Evolutionary conservation across 2,329 filamentous ascomycete species (phyloP).

Genomic region (Aspergillus floridensis): DNA sequence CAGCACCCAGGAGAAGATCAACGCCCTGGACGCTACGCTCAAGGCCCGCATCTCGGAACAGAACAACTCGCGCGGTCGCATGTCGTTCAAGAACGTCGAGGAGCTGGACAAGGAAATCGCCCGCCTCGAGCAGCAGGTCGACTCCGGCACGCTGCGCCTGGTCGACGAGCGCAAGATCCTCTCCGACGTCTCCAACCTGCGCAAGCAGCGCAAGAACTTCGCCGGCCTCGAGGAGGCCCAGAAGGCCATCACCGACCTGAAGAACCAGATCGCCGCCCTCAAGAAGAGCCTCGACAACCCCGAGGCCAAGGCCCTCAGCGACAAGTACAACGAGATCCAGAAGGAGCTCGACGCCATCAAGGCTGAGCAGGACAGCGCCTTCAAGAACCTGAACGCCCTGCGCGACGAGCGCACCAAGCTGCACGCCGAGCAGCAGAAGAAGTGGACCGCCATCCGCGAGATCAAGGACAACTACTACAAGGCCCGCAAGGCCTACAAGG

Average conservation of each 20-base stretch:
- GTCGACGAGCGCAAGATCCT: slow-evolving; percentile 97
- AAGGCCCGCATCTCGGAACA: slow-evolving; percentile 82
- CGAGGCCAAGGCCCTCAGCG: slow-evolving; percentile 81
- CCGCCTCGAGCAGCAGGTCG: slow-evolving; percentile 78
- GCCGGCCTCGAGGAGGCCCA: slow-evolving; percentile 77
- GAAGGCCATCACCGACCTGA: slow-evolving; percentile 84
- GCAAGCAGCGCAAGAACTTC: slow-evolving; percentile 90
- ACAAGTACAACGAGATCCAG: slow-evolving; percentile 81
- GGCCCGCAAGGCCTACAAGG: slow-evolving; percentile 74
- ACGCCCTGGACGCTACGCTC: slow-evolving; percentile 83
- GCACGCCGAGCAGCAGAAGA: slow-evolving; percentile 81
- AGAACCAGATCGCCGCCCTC: slow-evolving; percentile 82
- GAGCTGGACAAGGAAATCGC: slow-evolving; percentile 84
- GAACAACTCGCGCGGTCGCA: slow-evolving; percentile 76
- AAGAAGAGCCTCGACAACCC: slow-evolving; percentile 89
- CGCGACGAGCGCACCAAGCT: slow-evolving; percentile 83
- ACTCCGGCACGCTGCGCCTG: slow-evolving; percentile 86
- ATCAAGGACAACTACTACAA: slow-evolving; percentile 87
- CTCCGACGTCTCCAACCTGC: slow-evolving; percentile 73
- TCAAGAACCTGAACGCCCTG: slow-evolving; percentile 80
- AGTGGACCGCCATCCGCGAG: slow-evolving; percentile 76
- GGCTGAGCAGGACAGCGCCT: slow-evolving; percentile 84
- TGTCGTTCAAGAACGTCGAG: slow-evolving; percentile 81
- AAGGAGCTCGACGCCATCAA: slow-evolving; percentile 87
- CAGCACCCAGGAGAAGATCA: slow-evolving; percentile 82